Evolutionary conservation across 1,284 basidiomycete species (phyloP).

Genomic region (Lignosus rhinocerotis): DNA sequence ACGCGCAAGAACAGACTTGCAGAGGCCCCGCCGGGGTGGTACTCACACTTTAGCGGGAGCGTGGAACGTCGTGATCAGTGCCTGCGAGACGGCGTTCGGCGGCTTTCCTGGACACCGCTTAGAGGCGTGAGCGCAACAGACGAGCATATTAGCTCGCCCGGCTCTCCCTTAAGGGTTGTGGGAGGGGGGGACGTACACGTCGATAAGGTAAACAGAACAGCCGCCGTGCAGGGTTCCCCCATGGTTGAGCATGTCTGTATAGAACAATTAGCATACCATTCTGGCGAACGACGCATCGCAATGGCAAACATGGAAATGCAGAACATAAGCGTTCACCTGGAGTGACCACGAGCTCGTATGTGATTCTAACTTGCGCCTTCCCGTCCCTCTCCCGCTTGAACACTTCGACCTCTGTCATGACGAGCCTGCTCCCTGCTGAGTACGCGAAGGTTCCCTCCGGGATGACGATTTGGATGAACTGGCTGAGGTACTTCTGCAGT

Average conservation of each 20-base stretch:
- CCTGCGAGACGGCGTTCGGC: slow-evolving; percentile 13
- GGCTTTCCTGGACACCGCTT: slow-evolving; percentile 6
- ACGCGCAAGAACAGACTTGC: too few species aligned
- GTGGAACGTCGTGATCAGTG: slow-evolving; percentile 16
- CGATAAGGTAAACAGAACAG: slow-evolving; percentile 65
- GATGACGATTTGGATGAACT: neutral
- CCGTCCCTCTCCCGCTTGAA: slow-evolving; percentile 12
- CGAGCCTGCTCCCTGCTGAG: slow-evolving; percentile 9
- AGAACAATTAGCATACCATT: neutral
- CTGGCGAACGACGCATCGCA: neutral
- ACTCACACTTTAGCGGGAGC: slow-evolving; percentile 18
- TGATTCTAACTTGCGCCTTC: slow-evolving; percentile 11
- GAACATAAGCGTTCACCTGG: neutral
- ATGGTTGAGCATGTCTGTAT: slow-evolving; percentile 66
- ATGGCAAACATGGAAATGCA: neutral
- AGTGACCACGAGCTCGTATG: slow-evolving; percentile 9
- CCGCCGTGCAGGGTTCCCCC: slow-evolving; percentile 70
- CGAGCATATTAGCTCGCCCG: slow-evolving; percentile 7
- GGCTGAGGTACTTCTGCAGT: neutral
- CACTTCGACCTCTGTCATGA: slow-evolving; percentile 9
- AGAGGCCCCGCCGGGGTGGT: too few species aligned
- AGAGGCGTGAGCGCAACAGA: slow-evolving; percentile 14
- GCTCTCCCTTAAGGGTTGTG: neutral
- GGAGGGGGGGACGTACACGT: slow-evolving; percentile 47
- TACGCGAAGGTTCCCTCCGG: slow-evolving; percentile 8